Conservation (phyloP, 2,329 filamentous ascomycete genomes). For the Fusarium sp. region DNA sequence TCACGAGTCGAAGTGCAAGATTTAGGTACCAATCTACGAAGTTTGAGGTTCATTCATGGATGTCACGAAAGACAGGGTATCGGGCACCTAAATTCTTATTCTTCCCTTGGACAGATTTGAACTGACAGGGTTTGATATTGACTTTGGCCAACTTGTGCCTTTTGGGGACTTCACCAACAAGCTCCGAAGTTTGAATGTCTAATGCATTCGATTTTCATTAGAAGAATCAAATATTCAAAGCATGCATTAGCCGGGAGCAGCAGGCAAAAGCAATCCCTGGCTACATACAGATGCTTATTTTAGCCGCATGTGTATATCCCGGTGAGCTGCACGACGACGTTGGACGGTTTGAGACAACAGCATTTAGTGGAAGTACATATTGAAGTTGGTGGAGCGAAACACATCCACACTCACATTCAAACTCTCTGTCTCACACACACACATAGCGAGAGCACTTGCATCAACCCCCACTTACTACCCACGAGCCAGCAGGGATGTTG, state of each 20-base stretch:
- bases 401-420: slow-evolving; percentile 11
- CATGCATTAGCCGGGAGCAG: slow-evolving; percentile 18
- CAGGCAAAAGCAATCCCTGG: slow-evolving; percentile 29
- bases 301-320: slow-evolving; percentile 37
- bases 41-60: neutral
- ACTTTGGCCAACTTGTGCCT: neutral
- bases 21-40: slow-evolving; percentile 2
- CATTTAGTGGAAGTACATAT: slow-evolving; percentile 18
- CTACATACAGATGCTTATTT: slow-evolving; percentile 40
- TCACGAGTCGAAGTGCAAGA: neutral
- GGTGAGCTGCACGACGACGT: slow-evolving; percentile 26
- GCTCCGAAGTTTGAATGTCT: neutral
- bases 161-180: neutral
- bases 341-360: slow-evolving; percentile 35
- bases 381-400: slow-evolving; percentile 20
- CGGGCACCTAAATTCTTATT: neutral
- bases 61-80: neutral
- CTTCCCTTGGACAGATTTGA: slow-evolving; percentile 5
- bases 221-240: slow-evolving; percentile 38
- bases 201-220: slow-evolving; percentile 32
- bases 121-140: slow-evolving; percentile 4
- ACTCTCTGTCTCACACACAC: neutral
- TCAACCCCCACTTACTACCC: slow-evolving; percentile 41
- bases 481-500: slow-evolving; percentile 37
- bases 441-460: slow-evolving; percentile 34